Conservation (phyloP, 2,329 filamentous ascomycete genomes). For the Fusarium abutilonis region DNA sequence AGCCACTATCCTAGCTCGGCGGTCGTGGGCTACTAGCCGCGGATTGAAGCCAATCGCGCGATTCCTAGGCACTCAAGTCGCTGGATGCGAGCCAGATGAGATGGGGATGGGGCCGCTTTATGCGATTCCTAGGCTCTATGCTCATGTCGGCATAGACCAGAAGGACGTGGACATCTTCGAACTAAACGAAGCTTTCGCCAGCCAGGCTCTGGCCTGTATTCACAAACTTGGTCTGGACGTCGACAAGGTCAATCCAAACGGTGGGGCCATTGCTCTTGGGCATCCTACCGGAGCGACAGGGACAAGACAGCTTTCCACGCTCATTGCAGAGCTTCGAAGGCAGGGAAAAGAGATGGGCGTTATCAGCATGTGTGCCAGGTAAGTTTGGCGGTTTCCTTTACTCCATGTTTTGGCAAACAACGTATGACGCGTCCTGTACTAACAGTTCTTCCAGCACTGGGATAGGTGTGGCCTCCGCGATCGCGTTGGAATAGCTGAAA, state of each 20-base stretch:
- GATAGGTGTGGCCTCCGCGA: conserved; percentile 4
- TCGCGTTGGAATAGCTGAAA: background rate
- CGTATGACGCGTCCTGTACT: background rate
- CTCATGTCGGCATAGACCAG: conserved; percentile 69
- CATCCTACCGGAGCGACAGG: conserved; percentile 91
- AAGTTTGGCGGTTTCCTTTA: fast-evolving
- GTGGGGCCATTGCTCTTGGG: conserved; percentile 88
- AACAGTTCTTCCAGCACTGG: background rate
- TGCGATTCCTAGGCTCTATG: conserved; percentile 81
- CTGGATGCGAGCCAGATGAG: conserved; percentile 85
- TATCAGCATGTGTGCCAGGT: conserved; percentile 32
- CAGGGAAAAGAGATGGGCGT: conserved; percentile 11
- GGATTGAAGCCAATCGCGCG: conserved; percentile 72
- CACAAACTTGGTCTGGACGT: conserved; percentile 73
- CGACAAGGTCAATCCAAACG: conserved; percentile 85
- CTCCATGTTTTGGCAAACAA: no score
- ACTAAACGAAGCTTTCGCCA: conserved; percentile 84
- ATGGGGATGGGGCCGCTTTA: conserved; percentile 91
- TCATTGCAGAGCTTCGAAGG: conserved; percentile 8
- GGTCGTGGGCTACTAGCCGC: conserved; percentile 78
- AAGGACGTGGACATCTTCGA: conserved; percentile 85
- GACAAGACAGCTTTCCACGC: conserved; percentile 17
- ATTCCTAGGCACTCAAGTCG: conserved; percentile 85
- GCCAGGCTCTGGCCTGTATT: conserved; percentile 74
- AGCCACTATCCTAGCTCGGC: conserved; percentile 64